Conservation (phyloP, 441 rosid species). For the Eutrema salsugineum region DNA sequence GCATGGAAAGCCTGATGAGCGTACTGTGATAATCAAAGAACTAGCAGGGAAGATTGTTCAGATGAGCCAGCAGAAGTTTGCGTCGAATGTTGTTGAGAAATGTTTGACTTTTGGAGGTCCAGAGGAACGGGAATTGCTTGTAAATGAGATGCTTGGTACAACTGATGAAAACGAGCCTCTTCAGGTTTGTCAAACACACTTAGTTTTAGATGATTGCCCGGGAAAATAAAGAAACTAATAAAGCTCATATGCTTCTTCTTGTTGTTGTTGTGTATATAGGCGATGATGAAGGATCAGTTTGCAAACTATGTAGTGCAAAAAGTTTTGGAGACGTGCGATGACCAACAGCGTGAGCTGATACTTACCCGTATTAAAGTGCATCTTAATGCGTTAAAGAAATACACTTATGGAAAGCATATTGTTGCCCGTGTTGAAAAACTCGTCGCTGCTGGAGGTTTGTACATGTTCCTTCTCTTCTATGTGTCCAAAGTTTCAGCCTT, state of each 20-base stretch:
- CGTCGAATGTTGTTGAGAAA: slow-evolving; percentile 85
- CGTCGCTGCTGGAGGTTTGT: slow-evolving; percentile 92
- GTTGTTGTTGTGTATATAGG: slow-evolving; percentile 39
- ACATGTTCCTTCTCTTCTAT: background rate
- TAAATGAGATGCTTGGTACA: slow-evolving; percentile 81
- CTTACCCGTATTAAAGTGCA: slow-evolving; percentile 92
- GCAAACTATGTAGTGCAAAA: slow-evolving; percentile 97
- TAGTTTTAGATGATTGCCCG: background rate
- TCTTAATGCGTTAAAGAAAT: slow-evolving; percentile 89
- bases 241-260: background rate
- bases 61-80: slow-evolving; percentile 94
- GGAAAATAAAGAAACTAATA: background rate
- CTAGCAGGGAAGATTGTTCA: slow-evolving; percentile 82
- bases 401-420: slow-evolving; percentile 96
- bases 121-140: slow-evolving; percentile 60
- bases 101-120: slow-evolving; percentile 79
- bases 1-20: slow-evolving; percentile 80
- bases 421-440: slow-evolving; percentile 99
- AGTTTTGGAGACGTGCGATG: slow-evolving; percentile 93
- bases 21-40: slow-evolving; percentile 67
- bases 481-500: background rate
- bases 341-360: slow-evolving; percentile 88
- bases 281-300: slow-evolving; percentile 99
- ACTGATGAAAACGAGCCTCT: slow-evolving; percentile 95
- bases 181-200: slow-evolving; percentile 56